phyloP scores from a whole-genome alignment of 164 flowering plant genomes.

The Annona cherimola region DNA sequence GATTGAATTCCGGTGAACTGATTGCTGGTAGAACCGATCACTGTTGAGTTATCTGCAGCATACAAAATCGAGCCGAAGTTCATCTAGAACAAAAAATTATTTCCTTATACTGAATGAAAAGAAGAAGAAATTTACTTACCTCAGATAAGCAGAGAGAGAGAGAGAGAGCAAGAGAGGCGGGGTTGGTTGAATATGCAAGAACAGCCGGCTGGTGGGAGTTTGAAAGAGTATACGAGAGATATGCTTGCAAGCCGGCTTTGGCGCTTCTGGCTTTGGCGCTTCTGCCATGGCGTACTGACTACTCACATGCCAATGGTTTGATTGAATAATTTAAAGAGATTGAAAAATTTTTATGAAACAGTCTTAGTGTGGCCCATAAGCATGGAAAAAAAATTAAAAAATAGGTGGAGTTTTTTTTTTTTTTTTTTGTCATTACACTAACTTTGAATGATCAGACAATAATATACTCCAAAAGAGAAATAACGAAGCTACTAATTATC shows the following conservation, averaged over 20 bases:
- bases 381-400: no score
- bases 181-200: neutral
- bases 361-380: no score
- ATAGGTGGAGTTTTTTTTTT: no score
- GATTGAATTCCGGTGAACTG: neutral
- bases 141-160: constrained; percentile 5
- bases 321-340: no score
- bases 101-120: neutral
- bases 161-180: neutral
- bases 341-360: no score
- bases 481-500: no score
- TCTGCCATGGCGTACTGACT: no score
- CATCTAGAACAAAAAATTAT: neutral
- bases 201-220: neutral
- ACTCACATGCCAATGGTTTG: no score
- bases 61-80: neutral
- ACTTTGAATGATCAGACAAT: no score
- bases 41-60: neutral
- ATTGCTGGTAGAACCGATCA: neutral
- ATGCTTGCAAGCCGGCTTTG: neutral
- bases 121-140: neutral
- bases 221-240: neutral
- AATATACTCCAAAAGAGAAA: no score
- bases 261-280: neutral
- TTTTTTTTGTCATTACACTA: no score